Conservation (phyloP, 805 yeast genomes). For the Candida michaelii region DNA sequence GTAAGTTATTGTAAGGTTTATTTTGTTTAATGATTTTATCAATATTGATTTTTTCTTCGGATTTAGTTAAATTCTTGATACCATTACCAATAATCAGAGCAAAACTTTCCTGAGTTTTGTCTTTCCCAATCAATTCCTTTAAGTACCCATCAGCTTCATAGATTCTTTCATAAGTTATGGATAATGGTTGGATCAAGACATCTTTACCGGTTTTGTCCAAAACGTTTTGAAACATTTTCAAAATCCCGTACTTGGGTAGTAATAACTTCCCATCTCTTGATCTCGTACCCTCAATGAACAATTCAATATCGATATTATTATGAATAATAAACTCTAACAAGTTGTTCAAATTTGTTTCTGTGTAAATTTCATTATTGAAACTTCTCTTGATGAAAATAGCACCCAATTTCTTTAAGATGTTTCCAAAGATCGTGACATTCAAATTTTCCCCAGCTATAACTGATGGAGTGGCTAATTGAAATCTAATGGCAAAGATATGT, state of each 20-base stretch:
- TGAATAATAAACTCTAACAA: conserved; percentile 49
- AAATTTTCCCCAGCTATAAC: conserved; percentile 69
- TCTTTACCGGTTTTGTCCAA: conserved; percentile 43
- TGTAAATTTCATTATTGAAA: conserved; percentile 42
- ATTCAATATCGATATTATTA: conserved; percentile 53
- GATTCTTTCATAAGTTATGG: conserved; percentile 60
- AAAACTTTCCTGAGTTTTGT: conserved; percentile 54
- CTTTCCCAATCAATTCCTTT: conserved; percentile 55
- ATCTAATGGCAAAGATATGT: conserved; percentile 52
- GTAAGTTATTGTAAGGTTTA: conserved; percentile 11
- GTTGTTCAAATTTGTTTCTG: conserved; percentile 47
- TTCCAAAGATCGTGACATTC: conserved; percentile 57
- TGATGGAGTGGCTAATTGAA: conserved; percentile 53
- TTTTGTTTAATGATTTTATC: conserved; percentile 11
- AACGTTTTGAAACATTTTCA: conserved; percentile 51
- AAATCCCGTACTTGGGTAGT: conserved; percentile 61
- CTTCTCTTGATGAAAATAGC: conserved; percentile 58
- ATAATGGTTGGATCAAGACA: conserved; percentile 49
- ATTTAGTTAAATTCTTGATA: conserved; percentile 26
- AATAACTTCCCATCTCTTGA: conserved; percentile 65
- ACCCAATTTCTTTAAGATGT: conserved; percentile 49
- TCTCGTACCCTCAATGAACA: conserved; percentile 66
- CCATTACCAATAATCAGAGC: conserved; percentile 37
- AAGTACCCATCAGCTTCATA: conserved; percentile 57
- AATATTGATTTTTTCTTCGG: conserved; percentile 6